Evolutionary conservation across 495 filamentous ascomycete species (phyloP), one percentile per base, ranked within the genome.

Genomic region (Halenospora varia): DNA sequence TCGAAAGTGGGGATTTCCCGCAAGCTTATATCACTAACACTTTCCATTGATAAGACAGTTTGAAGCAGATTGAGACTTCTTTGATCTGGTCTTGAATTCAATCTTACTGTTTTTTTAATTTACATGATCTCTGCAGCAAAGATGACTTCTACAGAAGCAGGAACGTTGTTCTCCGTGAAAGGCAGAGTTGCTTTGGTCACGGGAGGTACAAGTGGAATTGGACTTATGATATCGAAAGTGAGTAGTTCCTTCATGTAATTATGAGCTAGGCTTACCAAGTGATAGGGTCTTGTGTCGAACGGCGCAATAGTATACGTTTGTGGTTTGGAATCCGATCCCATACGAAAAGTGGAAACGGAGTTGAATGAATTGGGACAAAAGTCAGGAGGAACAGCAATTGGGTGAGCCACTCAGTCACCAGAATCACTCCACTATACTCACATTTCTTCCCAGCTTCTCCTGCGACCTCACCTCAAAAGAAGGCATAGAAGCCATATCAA

Each of bases 191-290:
- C 73, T n/a, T 29, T 75, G 9, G 71, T 76, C 0, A 77, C 73
- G 2, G 75, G 75, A 25, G 75, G 75, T 0, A 75, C 68, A 45
- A 75, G 73, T 61, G 73, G 75, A 15, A 60, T 77, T 25, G 75
- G 75, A 9, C 53, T 75, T 17, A 77, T 77, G 75, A 76, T 76
- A 29, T 61, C 62, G 50, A 72, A 68, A 50, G 73, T 68, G 61
- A 41, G 57, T 35, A 35, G 29, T 35, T 53, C 22, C 53, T 2
- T 26, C 18, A 19, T 25, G 41, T 40, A 39, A 39, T 20, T 53
- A 40, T 20, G 3, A 17, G n/a, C 10, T 3, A 13, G n/a, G 40
- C 39, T 29, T 15, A 51, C 10, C 10, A 44, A 52, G n/a, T n/a
- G n/a, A n/a, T 25, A 74, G 73, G 73, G 69, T 3, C 64, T 76